Percentiles rank a stretch among this genome's conserved stretches.
Evolutionary conservation across 2,329 filamentous ascomycete species (phyloP).

Genomic region (Sporothrix pallida): DNA sequence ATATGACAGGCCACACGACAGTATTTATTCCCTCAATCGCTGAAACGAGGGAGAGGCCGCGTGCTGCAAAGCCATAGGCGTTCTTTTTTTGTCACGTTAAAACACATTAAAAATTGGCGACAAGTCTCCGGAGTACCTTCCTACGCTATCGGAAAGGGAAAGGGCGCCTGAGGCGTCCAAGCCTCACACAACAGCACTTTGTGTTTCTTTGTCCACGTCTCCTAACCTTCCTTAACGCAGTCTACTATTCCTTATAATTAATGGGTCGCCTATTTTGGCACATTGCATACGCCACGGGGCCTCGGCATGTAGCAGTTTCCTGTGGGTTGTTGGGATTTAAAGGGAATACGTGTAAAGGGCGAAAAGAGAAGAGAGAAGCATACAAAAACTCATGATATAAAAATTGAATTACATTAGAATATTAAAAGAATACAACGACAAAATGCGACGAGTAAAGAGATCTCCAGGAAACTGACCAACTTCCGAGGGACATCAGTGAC

Average conservation of each 20-base stretch:
- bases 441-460: neutral
- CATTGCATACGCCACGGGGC: neutral
- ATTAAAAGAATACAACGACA: neutral
- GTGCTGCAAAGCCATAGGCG: neutral
- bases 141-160: neutral
- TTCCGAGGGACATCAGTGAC: neutral
- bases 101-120: neutral
- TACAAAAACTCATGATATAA: too few species aligned
- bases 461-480: neutral
- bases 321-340: neutral
- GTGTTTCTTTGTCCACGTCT: slow-evolving; percentile 9
- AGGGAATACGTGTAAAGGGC: neutral
- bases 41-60: neutral
- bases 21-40: slow-evolving; percentile 9
- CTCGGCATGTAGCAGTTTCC: neutral
- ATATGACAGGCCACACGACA: neutral
- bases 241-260: neutral
- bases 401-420: neutral
- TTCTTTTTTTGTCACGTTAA: neutral
- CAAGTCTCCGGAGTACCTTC: neutral
- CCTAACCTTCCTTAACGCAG: neutral
- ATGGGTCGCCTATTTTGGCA: slow-evolving; percentile 5
- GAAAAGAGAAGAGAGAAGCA: neutral
- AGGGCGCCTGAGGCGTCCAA: neutral
- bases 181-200: neutral